Percentiles rank a stretch among this genome's conserved stretches.
phyloP scores from a whole-genome alignment of 495 filamentous ascomycete genomes.

The Podospora pseudoanserina region DNA sequence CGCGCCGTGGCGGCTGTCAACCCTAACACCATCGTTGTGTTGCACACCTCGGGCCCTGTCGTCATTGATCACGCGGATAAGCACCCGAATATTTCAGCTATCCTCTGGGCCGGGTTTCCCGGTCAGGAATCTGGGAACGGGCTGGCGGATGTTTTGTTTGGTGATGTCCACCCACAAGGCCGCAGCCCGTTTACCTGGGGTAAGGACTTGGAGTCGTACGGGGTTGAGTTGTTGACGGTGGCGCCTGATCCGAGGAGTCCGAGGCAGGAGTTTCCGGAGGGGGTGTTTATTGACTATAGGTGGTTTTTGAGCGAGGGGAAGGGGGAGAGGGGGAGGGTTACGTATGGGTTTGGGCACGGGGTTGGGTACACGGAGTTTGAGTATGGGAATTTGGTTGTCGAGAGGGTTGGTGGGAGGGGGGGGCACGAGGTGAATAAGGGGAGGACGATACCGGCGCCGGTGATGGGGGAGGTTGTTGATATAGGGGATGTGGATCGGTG shows the following conservation, averaged over 20 bases:
- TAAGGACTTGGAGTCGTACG: constrained; percentile 49
- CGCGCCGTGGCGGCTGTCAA: constrained; percentile 46
- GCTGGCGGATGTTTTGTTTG: constrained; percentile 50
- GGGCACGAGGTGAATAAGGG: too few relatives aligned
- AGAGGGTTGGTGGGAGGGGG: too few relatives aligned
- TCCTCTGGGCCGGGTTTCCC: constrained; percentile 52
- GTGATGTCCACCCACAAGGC: constrained; percentile 47
- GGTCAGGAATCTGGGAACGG: constrained; percentile 56
- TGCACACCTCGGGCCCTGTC: constrained; percentile 52
- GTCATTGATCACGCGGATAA: constrained; percentile 43
- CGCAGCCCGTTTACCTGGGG: constrained; percentile 55
- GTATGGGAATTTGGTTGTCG: constrained; percentile 26
- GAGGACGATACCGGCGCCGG: not conserved
- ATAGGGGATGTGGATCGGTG: not conserved
- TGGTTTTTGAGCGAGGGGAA: constrained; percentile 31
- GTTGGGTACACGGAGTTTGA: constrained; percentile 43
- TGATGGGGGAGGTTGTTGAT: not conserved
- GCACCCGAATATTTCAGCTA: constrained; percentile 57
- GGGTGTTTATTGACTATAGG: constrained; percentile 52
- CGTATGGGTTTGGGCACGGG: constrained; percentile 50
- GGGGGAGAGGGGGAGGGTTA: constrained; percentile 20
- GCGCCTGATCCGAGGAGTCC: constrained; percentile 30
- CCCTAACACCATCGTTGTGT: constrained; percentile 53
- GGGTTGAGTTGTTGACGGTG: constrained; percentile 35
- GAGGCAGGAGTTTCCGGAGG: constrained; percentile 44